Conservation (phyloP, 2,329 filamentous ascomycete genomes). For the Penicillium verrucosum region DNA sequence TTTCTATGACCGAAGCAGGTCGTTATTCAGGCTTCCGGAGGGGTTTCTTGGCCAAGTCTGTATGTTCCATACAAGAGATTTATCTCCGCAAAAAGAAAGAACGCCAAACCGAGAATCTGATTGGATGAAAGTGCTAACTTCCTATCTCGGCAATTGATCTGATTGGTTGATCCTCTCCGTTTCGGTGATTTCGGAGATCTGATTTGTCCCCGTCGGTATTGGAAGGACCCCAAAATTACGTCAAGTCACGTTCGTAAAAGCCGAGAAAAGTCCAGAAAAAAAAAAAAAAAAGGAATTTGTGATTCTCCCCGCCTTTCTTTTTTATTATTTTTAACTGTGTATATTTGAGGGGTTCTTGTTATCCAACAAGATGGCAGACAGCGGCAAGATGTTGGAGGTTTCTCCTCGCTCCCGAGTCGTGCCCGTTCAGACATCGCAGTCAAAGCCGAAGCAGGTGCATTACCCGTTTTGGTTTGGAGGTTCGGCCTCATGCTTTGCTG, state of each 20-base stretch:
- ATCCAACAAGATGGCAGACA: slow-evolving; percentile 34
- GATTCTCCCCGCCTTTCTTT: slow-evolving; percentile 10
- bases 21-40: neutral
- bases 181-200: slow-evolving; percentile 30
- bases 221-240: slow-evolving; percentile 22
- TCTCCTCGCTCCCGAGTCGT: slow-evolving; percentile 21
- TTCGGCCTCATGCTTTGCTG: slow-evolving; percentile 87
- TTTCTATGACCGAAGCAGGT: slow-evolving; percentile 7
- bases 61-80: slow-evolving; percentile 16
- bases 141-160: neutral
- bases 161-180: slow-evolving; percentile 4
- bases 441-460: slow-evolving; percentile 39
- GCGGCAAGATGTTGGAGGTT: slow-evolving; percentile 30
- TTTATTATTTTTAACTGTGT: slow-evolving; percentile 2
- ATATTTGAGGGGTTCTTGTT: slow-evolving; percentile 16
- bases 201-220: slow-evolving; percentile 35
- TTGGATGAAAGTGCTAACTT: slow-evolving; percentile 18
- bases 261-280: slow-evolving; percentile 11
- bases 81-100: slow-evolving; percentile 4
- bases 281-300: slow-evolving; percentile 6
- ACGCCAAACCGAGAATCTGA: slow-evolving; percentile 30
- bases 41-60: neutral
- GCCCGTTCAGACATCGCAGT: slow-evolving; percentile 17
- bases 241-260: slow-evolving; percentile 12
- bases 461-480: slow-evolving; percentile 97